Conservation (phyloP, 164 flowering plant genomes). For the Magnolia changhungtana region DNA sequence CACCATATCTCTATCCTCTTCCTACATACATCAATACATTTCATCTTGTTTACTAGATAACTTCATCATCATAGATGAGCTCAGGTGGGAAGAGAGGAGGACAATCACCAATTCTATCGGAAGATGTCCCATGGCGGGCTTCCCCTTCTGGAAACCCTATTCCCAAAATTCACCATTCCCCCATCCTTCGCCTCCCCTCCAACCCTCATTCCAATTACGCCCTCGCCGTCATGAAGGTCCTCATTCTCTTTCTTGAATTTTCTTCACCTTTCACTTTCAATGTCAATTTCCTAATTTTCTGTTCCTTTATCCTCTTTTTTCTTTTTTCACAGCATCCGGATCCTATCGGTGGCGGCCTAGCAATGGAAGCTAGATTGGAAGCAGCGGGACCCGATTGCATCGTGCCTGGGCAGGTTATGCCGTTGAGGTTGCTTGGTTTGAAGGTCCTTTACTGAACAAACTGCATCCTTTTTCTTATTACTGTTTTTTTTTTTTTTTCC, state of each 20-base stretch:
- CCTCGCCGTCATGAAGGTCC: conserved; percentile 71
- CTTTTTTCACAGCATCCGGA: conserved; percentile 50
- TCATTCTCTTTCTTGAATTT: conserved; percentile 4
- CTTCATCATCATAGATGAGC: neutral
- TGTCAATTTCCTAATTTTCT: neutral
- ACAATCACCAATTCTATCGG: conserved; percentile 27
- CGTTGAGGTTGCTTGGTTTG: conserved; percentile 64
- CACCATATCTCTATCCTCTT: too few species aligned
- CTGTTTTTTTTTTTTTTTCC: neutral
- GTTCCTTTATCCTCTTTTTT: neutral
- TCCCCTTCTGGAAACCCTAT: conserved; percentile 44
- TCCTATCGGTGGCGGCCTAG: conserved; percentile 75
- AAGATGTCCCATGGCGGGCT: conserved; percentile 87
- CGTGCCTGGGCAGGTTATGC: conserved; percentile 70
- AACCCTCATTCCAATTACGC: conserved; percentile 55
- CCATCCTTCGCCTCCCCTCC: conserved; percentile 55
- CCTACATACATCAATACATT: neutral
- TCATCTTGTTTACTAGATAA: neutral
- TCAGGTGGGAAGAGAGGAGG: neutral
- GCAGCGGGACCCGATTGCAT: conserved; percentile 90
- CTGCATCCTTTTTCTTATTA: neutral
- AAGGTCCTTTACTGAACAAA: conserved; percentile 41
- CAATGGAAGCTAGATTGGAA: conserved; percentile 62
- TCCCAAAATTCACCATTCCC: conserved; percentile 80
- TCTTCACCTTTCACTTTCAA: conserved; percentile 1